These are phyloP conservation scores for Blastobotrys capitulatus DNA, from an alignment of 1,139 yeast species.

Conservation along the genomic window DNA sequence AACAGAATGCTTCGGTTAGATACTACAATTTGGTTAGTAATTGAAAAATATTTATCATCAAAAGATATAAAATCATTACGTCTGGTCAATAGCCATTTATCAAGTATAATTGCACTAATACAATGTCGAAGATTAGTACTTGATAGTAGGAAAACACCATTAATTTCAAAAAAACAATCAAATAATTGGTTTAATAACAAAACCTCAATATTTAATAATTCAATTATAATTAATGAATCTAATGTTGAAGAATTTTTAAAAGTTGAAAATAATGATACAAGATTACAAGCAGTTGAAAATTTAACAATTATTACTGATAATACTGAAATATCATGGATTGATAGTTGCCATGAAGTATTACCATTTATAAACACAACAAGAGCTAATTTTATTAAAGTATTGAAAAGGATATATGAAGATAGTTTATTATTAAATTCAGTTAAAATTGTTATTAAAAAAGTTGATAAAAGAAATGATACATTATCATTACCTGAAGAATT, in stretches of 20 bases:
- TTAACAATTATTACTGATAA: not conserved
- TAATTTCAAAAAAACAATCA: not conserved
- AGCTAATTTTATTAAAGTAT: not conserved
- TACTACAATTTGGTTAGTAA: not conserved
- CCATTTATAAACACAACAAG: not conserved
- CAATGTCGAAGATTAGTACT: not conserved
- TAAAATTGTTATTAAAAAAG: not conserved
- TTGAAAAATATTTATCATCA: not conserved
- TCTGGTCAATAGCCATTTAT: not conserved
- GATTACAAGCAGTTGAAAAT: constrained; percentile 1
- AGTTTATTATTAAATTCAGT: not conserved
- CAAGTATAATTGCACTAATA: not conserved
- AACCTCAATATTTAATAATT: not conserved
- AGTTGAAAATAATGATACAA: not conserved
- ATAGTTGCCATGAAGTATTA: not conserved
- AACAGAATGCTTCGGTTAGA: not conserved
- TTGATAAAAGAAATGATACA: not conserved
- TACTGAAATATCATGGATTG: not conserved
- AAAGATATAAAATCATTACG: not conserved
- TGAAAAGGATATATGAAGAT: not conserved
- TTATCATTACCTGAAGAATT: constrained; percentile 1
- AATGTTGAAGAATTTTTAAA: not conserved
- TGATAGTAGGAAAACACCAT: not conserved
- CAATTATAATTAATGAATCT: not conserved
- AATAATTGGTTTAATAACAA: not conserved